phyloP scores from a whole-genome alignment of 768 basidiomycete genomes.

The Amyloporia xantha region DNA sequence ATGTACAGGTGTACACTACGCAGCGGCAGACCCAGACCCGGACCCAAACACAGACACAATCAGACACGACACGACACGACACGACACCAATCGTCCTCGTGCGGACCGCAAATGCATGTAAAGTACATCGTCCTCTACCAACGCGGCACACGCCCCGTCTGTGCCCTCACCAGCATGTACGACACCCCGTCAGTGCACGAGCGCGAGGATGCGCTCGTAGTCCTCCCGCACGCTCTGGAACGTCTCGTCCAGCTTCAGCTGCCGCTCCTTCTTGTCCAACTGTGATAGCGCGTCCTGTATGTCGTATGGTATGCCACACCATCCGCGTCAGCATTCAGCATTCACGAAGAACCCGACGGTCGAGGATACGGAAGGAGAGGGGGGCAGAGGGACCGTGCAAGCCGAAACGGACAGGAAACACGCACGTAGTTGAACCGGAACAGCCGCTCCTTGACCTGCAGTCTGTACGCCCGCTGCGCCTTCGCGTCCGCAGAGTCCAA shows the following conservation, averaged over 20 bases:
- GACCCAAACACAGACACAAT: too few species aligned
- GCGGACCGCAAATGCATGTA: too few species aligned
- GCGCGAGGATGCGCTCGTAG: conserved; percentile 72
- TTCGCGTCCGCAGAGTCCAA: conserved; percentile 56
- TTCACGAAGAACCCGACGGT: neutral
- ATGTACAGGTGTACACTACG: too few species aligned
- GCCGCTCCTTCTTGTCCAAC: conserved; percentile 78
- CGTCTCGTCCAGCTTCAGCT: conserved; percentile 89
- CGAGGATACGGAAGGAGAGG: too few species aligned
- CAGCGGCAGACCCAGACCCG: too few species aligned
- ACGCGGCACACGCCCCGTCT: neutral
- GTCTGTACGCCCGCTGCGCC: conserved; percentile 58
- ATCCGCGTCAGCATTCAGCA: neutral
- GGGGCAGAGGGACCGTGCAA: conserved; percentile 1
- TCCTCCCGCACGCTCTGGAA: conserved; percentile 82
- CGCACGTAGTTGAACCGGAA: conserved; percentile 93
- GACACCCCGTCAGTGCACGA: conserved; percentile 26
- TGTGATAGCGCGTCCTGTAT: conserved; percentile 83
- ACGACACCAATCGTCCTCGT: too few species aligned
- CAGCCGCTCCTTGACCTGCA: conserved; percentile 92
- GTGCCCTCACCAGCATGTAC: neutral
- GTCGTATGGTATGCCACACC: neutral
- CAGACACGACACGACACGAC: too few species aligned
- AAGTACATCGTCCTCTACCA: too few species aligned
- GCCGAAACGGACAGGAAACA: conserved; percentile 12